Evolutionary conservation across 371 early-diverging fungal species (phyloP), one percentile per base, ranked within the genome.

Genomic region (Coemansia sp.): DNA sequence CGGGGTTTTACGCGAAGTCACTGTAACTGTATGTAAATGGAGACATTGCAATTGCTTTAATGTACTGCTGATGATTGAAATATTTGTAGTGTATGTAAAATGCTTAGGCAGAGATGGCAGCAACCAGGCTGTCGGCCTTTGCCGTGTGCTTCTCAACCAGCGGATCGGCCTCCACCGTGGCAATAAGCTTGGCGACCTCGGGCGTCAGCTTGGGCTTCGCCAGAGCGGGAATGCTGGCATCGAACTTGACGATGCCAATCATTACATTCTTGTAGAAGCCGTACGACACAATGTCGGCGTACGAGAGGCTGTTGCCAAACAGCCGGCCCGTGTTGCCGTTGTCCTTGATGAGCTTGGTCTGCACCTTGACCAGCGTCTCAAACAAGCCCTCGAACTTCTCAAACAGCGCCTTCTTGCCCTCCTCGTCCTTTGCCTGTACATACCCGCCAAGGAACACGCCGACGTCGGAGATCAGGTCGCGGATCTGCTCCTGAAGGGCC

Each of bases 241-340:
- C 30, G 31, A 32, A 13, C 31, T 13, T 34, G 54, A 11, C 55
- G 9, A 56, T 11, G 11, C 31, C 16, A n/a, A 16, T 16, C 13
- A 45, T 2, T 7, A 45, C 5, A n/a, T 45, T 45, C 45, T 41
- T 70, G 63, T 59, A 59, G 35, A 58, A 45, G 5, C 41, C 62
- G n/a, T 75, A 76, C 5, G 60, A 20, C 8, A 50, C 36, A 32
- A 76, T 62, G 39, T 77, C 77, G 11, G 42, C 52, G 38, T 59
- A 76, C 10, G 68, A 61, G 32, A 78, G 64, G 62, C 63, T 55
- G 45, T 71, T 39, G 39, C 81, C 79, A 55, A 63, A 59, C 61
- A 65, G 70, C 14, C 55, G 50, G 5, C 81, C 80, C 31, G 58
- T 77, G 57, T 45, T 40, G 59, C 64, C 78, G 43, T 79, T 81